Conservation (phyloP, 257 asterid species). For the Forsythia suspensa region DNA sequence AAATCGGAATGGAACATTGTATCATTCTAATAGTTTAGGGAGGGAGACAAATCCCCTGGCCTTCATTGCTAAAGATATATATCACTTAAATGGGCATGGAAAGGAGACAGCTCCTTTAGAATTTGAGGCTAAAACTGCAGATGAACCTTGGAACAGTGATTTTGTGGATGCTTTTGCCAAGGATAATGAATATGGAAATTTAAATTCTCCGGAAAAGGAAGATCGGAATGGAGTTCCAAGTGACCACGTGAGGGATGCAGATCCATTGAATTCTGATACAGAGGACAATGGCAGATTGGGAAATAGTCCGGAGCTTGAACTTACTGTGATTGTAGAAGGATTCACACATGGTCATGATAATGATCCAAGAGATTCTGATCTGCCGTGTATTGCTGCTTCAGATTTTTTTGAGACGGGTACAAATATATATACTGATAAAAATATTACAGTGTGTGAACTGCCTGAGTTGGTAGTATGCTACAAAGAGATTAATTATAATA, state of each 20-base stretch:
- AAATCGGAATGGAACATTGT: constrained; percentile 38
- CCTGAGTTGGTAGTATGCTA: constrained; percentile 62
- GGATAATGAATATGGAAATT: constrained; percentile 25
- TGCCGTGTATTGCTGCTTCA: constrained; percentile 23
- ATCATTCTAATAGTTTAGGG: constrained; percentile 39
- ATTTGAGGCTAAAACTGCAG: constrained; percentile 28
- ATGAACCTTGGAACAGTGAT: constrained; percentile 31
- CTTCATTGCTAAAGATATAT: constrained; percentile 34
- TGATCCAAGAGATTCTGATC: constrained; percentile 29
- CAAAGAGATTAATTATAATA: constrained; percentile 43
- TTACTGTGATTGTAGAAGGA: constrained; percentile 28
- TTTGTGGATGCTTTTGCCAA: constrained; percentile 30
- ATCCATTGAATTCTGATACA: constrained; percentile 34
- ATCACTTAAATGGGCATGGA: constrained; percentile 35
- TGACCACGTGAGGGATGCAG: constrained; percentile 32
- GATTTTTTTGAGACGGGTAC: constrained; percentile 27
- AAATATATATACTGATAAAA: constrained; percentile 45
- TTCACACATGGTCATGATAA: constrained; percentile 23
- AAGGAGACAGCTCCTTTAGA: constrained; percentile 23
- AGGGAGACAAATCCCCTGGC: constrained; percentile 34
- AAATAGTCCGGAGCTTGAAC: constrained; percentile 31
- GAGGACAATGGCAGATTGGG: constrained; percentile 29
- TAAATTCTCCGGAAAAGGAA: constrained; percentile 25
- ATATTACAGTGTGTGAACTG: constrained; percentile 46
- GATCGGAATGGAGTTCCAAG: constrained; percentile 29